These are phyloP conservation scores for Cupressus sempervirens DNA, from an alignment of 75 land plant species.

Conservation along the genomic window DNA sequence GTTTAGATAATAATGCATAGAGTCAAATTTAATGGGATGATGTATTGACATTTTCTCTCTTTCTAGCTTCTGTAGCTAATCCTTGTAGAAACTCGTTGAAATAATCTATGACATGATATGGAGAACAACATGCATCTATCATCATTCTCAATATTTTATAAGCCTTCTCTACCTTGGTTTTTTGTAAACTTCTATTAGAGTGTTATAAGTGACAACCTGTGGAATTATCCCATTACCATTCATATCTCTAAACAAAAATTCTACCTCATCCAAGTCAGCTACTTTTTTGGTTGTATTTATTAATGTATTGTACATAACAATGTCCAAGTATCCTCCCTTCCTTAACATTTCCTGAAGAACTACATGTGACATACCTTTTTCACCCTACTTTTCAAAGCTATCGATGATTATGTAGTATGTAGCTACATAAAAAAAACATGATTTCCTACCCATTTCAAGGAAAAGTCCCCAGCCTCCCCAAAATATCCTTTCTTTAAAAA, in stretches of 20 bases:
- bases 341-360: slow-evolving; percentile 51
- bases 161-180: slow-evolving; percentile 60
- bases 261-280: slow-evolving; percentile 58
- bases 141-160: slow-evolving; percentile 57
- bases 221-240: slow-evolving; percentile 53
- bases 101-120: slow-evolving; percentile 63
- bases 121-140: slow-evolving; percentile 55
- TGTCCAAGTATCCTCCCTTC: slow-evolving; percentile 58
- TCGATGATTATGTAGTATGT: slow-evolving; percentile 65
- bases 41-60: no score
- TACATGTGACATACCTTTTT: slow-evolving; percentile 49
- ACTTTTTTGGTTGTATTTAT: slow-evolving; percentile 69
- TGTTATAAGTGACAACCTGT: slow-evolving; percentile 67
- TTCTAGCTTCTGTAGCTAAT: no score
- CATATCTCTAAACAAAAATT: slow-evolving; percentile 63
- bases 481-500: slow-evolving; percentile 70
- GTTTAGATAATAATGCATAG: no score
- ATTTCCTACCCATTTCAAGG: slow-evolving; percentile 43
- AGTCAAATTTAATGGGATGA: no score
- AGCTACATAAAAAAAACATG: slow-evolving; percentile 50
- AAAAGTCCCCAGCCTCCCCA: slow-evolving; percentile 57
- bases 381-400: slow-evolving; percentile 56
- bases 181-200: slow-evolving; percentile 54
- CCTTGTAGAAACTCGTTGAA: no score
- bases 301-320: slow-evolving; percentile 76